Conservation (phyloP, 2,329 filamentous ascomycete genomes). For the Alternaria metachromatica region DNA sequence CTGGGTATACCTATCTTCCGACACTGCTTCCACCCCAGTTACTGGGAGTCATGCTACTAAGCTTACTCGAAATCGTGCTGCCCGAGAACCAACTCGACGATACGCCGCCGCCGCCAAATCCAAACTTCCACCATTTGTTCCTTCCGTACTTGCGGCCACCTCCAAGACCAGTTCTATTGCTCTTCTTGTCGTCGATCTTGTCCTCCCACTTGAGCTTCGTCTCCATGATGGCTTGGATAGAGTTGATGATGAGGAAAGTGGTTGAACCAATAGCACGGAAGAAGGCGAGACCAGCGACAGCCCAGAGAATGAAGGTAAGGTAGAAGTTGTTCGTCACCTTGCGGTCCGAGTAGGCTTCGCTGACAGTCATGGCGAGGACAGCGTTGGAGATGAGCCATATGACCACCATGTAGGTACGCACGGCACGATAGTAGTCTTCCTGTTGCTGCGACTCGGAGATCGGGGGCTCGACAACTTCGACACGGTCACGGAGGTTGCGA, state of each 20-base stretch:
- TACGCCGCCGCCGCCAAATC: conserved; percentile 35
- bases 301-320: conserved; percentile 91
- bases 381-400: conserved; percentile 93
- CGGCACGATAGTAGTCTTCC: conserved; percentile 97
- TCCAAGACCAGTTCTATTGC: conserved; percentile 31
- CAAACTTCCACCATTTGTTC: conserved; percentile 29
- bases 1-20: conserved; percentile 14
- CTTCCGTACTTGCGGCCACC: conserved; percentile 30
- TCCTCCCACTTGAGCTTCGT: conserved; percentile 71
- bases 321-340: conserved; percentile 85
- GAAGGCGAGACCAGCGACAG: conserved; percentile 81
- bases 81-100: conserved; percentile 46
- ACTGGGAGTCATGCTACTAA: conserved; percentile 42
- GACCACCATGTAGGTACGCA: conserved; percentile 97
- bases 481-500: conserved; percentile 89
- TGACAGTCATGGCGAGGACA: conserved; percentile 90
- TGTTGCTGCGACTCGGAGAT: conserved; percentile 82
- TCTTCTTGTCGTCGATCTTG: conserved; percentile 41
- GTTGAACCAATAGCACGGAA: conserved; percentile 86
- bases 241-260: conserved; percentile 82
- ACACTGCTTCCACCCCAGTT: conserved; percentile 44
- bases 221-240: conserved; percentile 84
- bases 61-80: conserved; percentile 47
- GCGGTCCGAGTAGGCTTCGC: conserved; percentile 78
- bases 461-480: conserved; percentile 73